Percentiles rank a stretch among this genome's conserved stretches.
These are phyloP conservation scores for Colletotrichum caudatum DNA, from an alignment of 2,329 filamentous ascomycete genomes.

Conservation along the genomic window DNA sequence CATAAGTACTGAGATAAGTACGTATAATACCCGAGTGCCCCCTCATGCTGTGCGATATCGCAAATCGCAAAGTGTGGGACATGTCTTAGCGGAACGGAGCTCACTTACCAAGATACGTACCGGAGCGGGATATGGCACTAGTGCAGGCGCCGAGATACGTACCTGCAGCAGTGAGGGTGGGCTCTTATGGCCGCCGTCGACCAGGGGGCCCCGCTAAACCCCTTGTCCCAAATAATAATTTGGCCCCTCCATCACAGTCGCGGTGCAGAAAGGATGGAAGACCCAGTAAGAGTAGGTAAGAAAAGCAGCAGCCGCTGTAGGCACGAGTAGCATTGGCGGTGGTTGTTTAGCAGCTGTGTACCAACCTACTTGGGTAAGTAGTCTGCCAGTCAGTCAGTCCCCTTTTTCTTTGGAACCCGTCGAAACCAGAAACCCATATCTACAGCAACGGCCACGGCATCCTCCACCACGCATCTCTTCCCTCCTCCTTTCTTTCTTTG, in stretches of 20 bases:
- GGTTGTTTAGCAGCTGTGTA: not conserved
- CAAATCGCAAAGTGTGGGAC: constrained; percentile 14
- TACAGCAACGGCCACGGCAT: constrained; percentile 40
- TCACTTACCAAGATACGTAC: not conserved
- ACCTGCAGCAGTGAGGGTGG: constrained; percentile 6
- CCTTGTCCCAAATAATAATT: constrained; percentile 50
- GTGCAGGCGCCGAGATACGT: not conserved
- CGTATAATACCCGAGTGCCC: too few species aligned
- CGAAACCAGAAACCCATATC: constrained; percentile 39
- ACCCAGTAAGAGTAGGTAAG: constrained; percentile 1
- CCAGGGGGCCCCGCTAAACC: constrained; percentile 36
- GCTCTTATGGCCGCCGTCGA: constrained; percentile 15
- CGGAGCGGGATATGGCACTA: not conserved
- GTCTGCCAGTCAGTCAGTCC: constrained; percentile 14
- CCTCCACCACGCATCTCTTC: constrained; percentile 7
- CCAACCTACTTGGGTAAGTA: too few species aligned
- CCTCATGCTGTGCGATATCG: constrained; percentile 11
- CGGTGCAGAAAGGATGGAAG: constrained; percentile 17
- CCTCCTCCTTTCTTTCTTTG: constrained; percentile 17
- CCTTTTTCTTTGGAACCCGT: constrained; percentile 39
- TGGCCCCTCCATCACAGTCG: constrained; percentile 53
- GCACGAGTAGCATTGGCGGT: not conserved
- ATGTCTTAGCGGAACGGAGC: constrained; percentile 5
- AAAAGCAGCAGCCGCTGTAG: constrained; percentile 12
- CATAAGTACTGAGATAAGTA: too few species aligned